Evolutionary conservation across 2,329 filamentous ascomycete species (phyloP).

Genomic region (Xylariaceae sp.): DNA sequence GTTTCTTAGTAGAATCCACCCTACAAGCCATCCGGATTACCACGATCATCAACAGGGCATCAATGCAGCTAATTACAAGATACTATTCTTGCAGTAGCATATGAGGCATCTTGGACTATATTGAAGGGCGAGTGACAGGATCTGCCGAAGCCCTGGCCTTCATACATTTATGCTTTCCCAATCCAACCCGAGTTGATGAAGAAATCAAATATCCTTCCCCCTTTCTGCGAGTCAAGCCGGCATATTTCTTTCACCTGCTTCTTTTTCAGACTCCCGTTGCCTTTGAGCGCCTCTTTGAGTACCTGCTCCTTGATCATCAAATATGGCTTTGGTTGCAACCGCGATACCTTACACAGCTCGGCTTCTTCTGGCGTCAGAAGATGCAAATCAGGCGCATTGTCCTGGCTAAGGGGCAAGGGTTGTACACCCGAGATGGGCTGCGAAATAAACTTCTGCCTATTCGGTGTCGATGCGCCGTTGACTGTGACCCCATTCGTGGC

Average conservation of each 20-base stretch:
- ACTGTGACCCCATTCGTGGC: constrained; percentile 18
- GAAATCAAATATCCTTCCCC: constrained; percentile 86
- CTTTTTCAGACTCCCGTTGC: constrained; percentile 85
- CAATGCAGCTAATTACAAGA: no score
- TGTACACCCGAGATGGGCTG: constrained; percentile 57
- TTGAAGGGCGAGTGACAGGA: no score
- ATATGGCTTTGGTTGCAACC: constrained; percentile 91
- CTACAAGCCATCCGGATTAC: not conserved
- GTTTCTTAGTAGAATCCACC: not conserved
- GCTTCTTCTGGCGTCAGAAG: constrained; percentile 79
- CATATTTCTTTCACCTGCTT: constrained; percentile 88
- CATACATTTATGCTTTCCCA: constrained; percentile 66
- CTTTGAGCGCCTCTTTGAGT: constrained; percentile 85
- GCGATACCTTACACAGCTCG: constrained; percentile 78
- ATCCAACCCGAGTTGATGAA: constrained; percentile 93
- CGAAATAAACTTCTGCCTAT: constrained; percentile 48
- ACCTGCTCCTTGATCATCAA: constrained; percentile 90
- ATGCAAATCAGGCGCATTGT: constrained; percentile 78
- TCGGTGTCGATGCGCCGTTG: constrained; percentile 41
- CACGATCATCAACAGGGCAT: not conserved
- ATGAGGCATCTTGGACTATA: no score
- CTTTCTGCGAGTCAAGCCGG: constrained; percentile 78
- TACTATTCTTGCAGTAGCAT: no score
- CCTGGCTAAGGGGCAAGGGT: constrained; percentile 65
- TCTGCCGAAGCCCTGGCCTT: no score